Conservation (phyloP, 1,284 basidiomycete species). For the Clitocybe nebularis region DNA sequence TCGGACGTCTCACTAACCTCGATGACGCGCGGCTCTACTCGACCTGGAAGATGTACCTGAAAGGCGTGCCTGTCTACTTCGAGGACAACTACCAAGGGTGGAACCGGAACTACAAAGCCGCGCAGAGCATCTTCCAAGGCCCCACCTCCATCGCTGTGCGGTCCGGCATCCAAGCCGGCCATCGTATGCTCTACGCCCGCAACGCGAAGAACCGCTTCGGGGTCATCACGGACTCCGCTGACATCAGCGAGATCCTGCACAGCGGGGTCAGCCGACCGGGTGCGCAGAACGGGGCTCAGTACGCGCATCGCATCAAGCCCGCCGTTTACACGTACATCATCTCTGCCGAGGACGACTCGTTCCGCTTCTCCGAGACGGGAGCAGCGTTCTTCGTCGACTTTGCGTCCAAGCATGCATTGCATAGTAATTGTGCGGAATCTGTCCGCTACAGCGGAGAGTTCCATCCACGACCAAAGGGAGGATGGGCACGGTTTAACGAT, state of each 20-base stretch:
- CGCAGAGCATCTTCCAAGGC: conserved; percentile 66
- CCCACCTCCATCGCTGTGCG: conserved; percentile 59
- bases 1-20: conserved; percentile 57
- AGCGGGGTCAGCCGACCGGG: conserved; percentile 21
- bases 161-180: conserved; percentile 63
- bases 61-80: conserved; percentile 57
- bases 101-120: conserved; percentile 64
- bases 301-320: conserved; percentile 61
- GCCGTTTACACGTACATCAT: conserved; percentile 78
- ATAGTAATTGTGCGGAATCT: conserved; percentile 47
- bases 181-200: conserved; percentile 71
- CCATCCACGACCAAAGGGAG: conserved; percentile 66
- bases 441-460: conserved; percentile 77
- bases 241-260: conserved; percentile 49
- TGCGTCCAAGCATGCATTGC: conserved; percentile 67
- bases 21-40: conserved; percentile 67
- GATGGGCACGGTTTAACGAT: conserved; percentile 63
- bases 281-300: conserved; percentile 11
- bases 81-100: conserved; percentile 57
- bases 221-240: conserved; percentile 42
- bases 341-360: conserved; percentile 61
- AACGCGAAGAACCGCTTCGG: conserved; percentile 62
- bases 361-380: conserved; percentile 76
- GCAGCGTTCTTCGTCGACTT: conserved; percentile 80
- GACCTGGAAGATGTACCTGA: conserved; percentile 75